Conservation (phyloP, 2,329 filamentous ascomycete species). For the Cadophora malorum region DNA sequence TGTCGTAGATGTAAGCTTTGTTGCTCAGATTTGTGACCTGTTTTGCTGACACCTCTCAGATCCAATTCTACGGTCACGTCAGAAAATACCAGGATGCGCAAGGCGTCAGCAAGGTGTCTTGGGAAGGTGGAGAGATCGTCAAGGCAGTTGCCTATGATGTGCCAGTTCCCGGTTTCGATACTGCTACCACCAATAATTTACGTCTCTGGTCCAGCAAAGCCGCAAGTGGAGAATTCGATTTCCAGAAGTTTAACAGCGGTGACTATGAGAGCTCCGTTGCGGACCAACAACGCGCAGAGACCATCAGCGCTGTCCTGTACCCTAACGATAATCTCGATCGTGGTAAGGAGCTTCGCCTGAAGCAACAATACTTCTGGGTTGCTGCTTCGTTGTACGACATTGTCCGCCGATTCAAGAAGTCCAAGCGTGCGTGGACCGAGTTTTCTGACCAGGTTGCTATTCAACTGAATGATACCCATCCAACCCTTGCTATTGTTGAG, state of each 20-base stretch:
- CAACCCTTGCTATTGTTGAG: slow-evolving; percentile 94
- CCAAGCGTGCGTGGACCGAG: slow-evolving; percentile 86
- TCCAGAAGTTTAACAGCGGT: slow-evolving; percentile 98
- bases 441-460: slow-evolving; percentile 97
- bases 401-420: slow-evolving; percentile 97
- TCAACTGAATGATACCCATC: slow-evolving; percentile 97
- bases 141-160: slow-evolving; percentile 94
- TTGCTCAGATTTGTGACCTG: slow-evolving; percentile 41
- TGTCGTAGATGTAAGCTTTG: slow-evolving; percentile 74
- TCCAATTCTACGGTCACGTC: slow-evolving; percentile 94
- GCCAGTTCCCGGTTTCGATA: slow-evolving; percentile 87
- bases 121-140: slow-evolving; percentile 94
- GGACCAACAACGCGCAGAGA: slow-evolving; percentile 99
- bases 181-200: slow-evolving; percentile 92
- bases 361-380: slow-evolving; percentile 99
- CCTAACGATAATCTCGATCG: slow-evolving; percentile 97
- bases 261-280: slow-evolving; percentile 96
- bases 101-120: slow-evolving; percentile 76
- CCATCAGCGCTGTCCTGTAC: slow-evolving; percentile 95
- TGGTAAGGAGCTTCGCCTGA: slow-evolving; percentile 95
- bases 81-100: slow-evolving; percentile 75
- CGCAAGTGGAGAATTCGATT: slow-evolving; percentile 96
- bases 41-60: slow-evolving; percentile 47
- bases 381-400: slow-evolving; percentile 96
- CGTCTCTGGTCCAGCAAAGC: slow-evolving; percentile 98